phyloP scores from a whole-genome alignment of 345 rosid species.

The Nephelium lappaceum region DNA sequence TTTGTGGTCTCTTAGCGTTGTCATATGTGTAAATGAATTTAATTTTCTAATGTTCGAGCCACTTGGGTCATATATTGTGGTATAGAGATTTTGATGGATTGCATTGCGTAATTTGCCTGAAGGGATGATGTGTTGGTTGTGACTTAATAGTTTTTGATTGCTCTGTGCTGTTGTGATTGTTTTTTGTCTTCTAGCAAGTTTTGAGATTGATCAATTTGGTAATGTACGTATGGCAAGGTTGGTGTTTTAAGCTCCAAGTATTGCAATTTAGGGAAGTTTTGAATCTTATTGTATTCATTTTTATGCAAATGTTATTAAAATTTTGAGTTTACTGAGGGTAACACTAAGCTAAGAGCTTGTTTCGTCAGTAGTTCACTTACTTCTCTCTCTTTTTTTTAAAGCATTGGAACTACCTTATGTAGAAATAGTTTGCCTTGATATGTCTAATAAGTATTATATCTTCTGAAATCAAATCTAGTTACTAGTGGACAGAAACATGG shows the following conservation, averaged over 20 bases:
- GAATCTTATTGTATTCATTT: background rate
- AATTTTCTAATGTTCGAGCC: background rate
- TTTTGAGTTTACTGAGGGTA: background rate
- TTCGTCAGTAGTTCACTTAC: background rate
- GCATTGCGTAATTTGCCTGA: background rate
- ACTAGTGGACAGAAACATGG: background rate
- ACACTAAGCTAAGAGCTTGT: background rate
- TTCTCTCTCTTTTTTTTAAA: background rate
- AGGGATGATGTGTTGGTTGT: background rate
- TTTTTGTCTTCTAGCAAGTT: too few species aligned
- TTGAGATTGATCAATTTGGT: background rate
- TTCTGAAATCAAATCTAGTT: background rate
- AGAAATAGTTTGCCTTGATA: background rate
- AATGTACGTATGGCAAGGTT: background rate
- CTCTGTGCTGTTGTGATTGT: background rate
- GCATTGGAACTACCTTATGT: background rate
- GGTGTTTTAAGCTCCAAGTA: background rate
- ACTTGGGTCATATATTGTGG: background rate
- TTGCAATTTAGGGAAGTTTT: background rate
- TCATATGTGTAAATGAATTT: background rate
- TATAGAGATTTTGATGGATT: background rate
- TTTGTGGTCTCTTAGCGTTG: background rate
- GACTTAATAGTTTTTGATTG: background rate
- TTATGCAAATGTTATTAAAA: too few species aligned
- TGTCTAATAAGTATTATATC: background rate